Evolutionary conservation across 2,329 filamentous ascomycete species (phyloP), one percentile per base, ranked within the genome.

Genomic region (Aulographum hederae): DNA sequence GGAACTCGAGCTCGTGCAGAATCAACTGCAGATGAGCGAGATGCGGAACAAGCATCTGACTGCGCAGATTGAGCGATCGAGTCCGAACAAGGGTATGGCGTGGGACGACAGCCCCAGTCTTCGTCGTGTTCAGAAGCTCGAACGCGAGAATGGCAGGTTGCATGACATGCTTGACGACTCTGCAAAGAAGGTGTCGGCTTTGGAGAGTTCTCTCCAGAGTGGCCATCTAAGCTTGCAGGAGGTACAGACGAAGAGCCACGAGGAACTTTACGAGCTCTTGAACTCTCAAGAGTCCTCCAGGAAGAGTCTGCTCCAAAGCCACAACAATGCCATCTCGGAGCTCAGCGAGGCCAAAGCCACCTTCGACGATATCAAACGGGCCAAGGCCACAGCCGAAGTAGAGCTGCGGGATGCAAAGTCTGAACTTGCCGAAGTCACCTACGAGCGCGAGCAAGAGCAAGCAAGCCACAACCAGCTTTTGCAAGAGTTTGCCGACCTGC

Each of bases 81-180:
- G 70, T 0, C 70, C 75, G 3, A 57, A 56, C 4, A 66, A 66
- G 16, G 8, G 15, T 10, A 16, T 8, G 10, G 10, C 6, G 10
- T 8, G 8, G 11, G 52, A 58, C 21, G 75, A 89, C 28, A 86
- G 75, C 42, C 80, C 81, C 1, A 86, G 81, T 2, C 51, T 78
- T 30, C 69, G 76, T 33, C 74, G 89, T 12, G 76, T 93, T 45
- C 78, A 92, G 48, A 86, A 94, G 56, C 67, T 95, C 4, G 86
- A 95, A 54, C 73, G 82, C 43, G 86, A 80, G 48, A 95, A 95
- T 54, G 85, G 69, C 51, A 74, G 84, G 34, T 66, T 95, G 11
- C 86, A 95, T 46, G 82, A 92, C 39, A 81, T 92, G 69, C 73
- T 95, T 4, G 86, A 95, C 51, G 84, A 94, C 51, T 94, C 86